A percentile compares a stretch with the other conserved stretches of the same genome.
Conservation (phyloP, 768 basidiomycete species). For the Chiua virens region DNA sequence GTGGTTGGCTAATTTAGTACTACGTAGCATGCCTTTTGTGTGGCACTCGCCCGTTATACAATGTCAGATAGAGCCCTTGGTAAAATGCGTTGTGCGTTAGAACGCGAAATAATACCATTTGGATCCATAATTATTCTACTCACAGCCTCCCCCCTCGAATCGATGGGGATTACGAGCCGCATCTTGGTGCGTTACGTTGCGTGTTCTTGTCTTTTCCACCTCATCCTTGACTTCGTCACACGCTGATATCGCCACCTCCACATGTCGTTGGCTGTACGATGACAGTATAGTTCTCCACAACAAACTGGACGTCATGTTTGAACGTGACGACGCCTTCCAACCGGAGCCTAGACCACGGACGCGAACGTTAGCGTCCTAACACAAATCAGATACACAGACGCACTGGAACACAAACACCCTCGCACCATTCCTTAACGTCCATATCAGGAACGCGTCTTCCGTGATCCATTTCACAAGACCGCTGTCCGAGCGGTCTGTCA, state of each 20-base stretch:
- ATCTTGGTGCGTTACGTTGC: constrained; percentile 85
- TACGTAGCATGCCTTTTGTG: no score
- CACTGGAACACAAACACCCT: constrained; percentile 96
- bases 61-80: no score
- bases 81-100: no score
- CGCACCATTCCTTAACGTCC: constrained; percentile 91
- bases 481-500: constrained; percentile 63
- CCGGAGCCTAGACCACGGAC: constrained; percentile 64
- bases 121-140: constrained; percentile 22
- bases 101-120: no score
- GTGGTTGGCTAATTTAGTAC: no score
- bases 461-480: constrained; percentile 39
- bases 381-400: constrained; percentile 27
- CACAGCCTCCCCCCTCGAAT: constrained; percentile 48
- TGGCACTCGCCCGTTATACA: no score
- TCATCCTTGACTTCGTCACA: constrained; percentile 90
- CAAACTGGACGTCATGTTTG: constrained; percentile 86
- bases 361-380: background rate
- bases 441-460: constrained; percentile 91
- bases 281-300: constrained; percentile 87
- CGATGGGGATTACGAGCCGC: constrained; percentile 67
- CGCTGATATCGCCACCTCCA: constrained; percentile 58
- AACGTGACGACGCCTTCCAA: constrained; percentile 94
- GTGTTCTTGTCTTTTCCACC: constrained; percentile 96
- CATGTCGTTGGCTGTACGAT: constrained; percentile 65